A percentile compares a stretch with the other conserved stretches of the same genome.
Conservation (phyloP, 768 basidiomycete species). For the Serendipita indica region DNA sequence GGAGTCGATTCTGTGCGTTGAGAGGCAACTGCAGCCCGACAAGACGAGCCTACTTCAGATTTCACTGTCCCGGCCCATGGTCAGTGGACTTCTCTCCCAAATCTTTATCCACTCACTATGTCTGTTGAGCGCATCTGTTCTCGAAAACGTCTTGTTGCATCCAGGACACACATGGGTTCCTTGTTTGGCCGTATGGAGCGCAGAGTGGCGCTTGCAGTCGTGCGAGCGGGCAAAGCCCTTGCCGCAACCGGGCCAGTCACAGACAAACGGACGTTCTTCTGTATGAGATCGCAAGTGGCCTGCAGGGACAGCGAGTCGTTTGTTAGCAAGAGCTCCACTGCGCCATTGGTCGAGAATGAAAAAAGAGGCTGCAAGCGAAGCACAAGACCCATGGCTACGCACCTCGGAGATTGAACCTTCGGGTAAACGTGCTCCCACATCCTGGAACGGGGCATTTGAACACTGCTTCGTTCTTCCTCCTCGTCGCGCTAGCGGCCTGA, state of each 20-base stretch:
- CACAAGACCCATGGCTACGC: constrained; percentile 14
- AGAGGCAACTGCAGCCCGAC: constrained; percentile 1
- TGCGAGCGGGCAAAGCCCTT: constrained; percentile 93
- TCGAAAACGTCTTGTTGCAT: constrained; percentile 88
- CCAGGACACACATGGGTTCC: constrained; percentile 78
- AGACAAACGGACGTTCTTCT: constrained; percentile 86
- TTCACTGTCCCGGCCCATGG: constrained; percentile 36
- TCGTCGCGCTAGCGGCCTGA: constrained; percentile 77
- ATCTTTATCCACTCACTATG: constrained; percentile 39
- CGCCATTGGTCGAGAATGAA: too few relatives aligned
- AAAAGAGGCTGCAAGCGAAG: neutral
- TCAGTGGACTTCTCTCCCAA: neutral
- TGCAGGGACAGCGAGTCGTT: constrained; percentile 20
- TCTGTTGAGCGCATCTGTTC: constrained; percentile 79
- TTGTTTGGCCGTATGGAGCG: constrained; percentile 70
- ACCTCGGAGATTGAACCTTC: constrained; percentile 81
- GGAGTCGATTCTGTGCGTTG: neutral
- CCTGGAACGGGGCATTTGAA: constrained; percentile 90
- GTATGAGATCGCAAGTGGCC: constrained; percentile 92
- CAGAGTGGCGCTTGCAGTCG: constrained; percentile 96
- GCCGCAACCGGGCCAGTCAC: constrained; percentile 85
- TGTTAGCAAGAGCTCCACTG: constrained; percentile 9
- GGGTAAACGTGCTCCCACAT: constrained; percentile 94
- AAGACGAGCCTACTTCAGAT: constrained; percentile 53
- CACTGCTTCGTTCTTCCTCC: constrained; percentile 79